phyloP scores from a whole-genome alignment of 2,329 filamentous ascomycete species.

The Aspergillus amoenus region DNA sequence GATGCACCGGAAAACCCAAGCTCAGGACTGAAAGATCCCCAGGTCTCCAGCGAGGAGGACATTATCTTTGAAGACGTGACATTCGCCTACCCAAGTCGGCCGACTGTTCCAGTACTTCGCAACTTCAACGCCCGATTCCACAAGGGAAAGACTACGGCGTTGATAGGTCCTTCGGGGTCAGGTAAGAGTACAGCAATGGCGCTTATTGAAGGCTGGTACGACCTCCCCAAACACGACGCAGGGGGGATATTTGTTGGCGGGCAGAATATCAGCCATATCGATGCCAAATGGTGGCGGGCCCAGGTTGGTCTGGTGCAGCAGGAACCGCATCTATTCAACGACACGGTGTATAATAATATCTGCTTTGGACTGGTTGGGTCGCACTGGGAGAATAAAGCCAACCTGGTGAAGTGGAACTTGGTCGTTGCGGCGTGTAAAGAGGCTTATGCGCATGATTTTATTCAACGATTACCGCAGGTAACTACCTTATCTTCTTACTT shows the following conservation, averaged over 20 bases:
- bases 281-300: slow-evolving; percentile 85
- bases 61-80: slow-evolving; percentile 67
- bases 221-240: slow-evolving; percentile 14
- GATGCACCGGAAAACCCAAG: slow-evolving; percentile 8
- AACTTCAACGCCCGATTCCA: slow-evolving; percentile 76
- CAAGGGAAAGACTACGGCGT: slow-evolving; percentile 51
- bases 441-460: slow-evolving; percentile 92
- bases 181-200: slow-evolving; percentile 49
- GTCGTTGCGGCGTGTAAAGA: slow-evolving; percentile 80
- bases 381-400: slow-evolving; percentile 57
- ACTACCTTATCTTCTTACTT: too few relatives aligned
- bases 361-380: slow-evolving; percentile 87
- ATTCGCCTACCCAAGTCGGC: slow-evolving; percentile 91
- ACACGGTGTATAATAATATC: slow-evolving; percentile 87
- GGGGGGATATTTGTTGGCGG: slow-evolving; percentile 82
- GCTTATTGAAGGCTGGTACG: slow-evolving; percentile 52
- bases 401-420: slow-evolving; percentile 62
- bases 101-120: slow-evolving; percentile 85
- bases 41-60: slow-evolving; percentile 75
- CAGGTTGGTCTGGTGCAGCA: slow-evolving; percentile 76
- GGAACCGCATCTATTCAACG: slow-evolving; percentile 82
- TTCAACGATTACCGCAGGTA: slow-evolving; percentile 63
- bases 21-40: slow-evolving; percentile 68
- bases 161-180: slow-evolving; percentile 47
- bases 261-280: slow-evolving; percentile 74